These are phyloP conservation scores for Didymella lethalis DNA, from an alignment of 2,329 filamentous ascomycete genomes.

Conservation along the genomic window DNA sequence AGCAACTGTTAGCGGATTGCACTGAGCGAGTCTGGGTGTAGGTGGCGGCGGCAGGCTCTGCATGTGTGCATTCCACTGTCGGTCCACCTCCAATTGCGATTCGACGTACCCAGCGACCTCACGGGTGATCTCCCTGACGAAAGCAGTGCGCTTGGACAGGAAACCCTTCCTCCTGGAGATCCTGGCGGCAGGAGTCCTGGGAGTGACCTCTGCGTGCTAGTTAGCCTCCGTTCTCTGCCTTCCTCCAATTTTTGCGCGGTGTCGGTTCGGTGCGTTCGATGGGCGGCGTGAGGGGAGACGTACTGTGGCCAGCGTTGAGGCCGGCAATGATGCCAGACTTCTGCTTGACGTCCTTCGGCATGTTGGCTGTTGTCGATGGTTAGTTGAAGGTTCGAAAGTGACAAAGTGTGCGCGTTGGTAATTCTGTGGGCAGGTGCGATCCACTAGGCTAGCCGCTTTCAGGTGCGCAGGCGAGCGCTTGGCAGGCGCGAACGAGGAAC, in stretches of 20 bases:
- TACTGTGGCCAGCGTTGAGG: slow-evolving; percentile 72
- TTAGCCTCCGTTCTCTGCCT: slow-evolving; percentile 34
- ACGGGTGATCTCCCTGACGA: slow-evolving; percentile 97
- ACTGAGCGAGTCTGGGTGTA: neutral
- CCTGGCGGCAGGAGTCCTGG: slow-evolving; percentile 58
- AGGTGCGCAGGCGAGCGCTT: slow-evolving; percentile 3
- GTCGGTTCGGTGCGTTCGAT: slow-evolving; percentile 23
- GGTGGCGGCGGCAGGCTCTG: slow-evolving; percentile 46
- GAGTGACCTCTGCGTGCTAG: slow-evolving; percentile 57
- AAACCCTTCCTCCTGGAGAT: slow-evolving; percentile 85
- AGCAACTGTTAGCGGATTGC: slow-evolving; percentile 20
- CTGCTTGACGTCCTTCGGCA: slow-evolving; percentile 64
- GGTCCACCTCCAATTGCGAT: slow-evolving; percentile 20
- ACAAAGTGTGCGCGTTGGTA: slow-evolving; percentile 5
- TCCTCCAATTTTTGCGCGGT: slow-evolving; percentile 20
- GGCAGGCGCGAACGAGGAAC: neutral
- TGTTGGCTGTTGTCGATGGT: slow-evolving; percentile 51
- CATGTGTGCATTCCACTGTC: slow-evolving; percentile 34
- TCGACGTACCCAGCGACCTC: slow-evolving; percentile 89
- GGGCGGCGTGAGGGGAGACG: slow-evolving; percentile 51
- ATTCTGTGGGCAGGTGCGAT: slow-evolving; percentile 2
- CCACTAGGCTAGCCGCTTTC: neutral
- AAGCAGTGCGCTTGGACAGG: slow-evolving; percentile 94
- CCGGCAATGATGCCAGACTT: slow-evolving; percentile 65
- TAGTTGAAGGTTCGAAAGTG: slow-evolving; percentile 20